phyloP scores from a whole-genome alignment of 176 grass and related monocot genomes.

The Metroxylon sagu region DNA sequence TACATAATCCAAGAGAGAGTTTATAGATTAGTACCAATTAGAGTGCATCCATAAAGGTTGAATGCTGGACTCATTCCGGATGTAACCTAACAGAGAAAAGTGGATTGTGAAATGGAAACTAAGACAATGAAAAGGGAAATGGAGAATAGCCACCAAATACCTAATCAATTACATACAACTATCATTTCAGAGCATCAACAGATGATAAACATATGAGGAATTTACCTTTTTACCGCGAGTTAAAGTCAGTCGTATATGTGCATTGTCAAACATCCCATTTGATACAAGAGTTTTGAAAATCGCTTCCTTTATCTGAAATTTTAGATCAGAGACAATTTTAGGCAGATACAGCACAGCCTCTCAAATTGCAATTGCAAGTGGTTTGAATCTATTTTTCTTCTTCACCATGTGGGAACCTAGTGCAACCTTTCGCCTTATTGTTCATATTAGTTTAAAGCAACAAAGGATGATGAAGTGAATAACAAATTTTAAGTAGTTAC shows the following conservation, averaged over 20 bases:
- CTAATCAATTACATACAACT: too few species aligned
- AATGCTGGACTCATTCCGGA: conserved; percentile 96
- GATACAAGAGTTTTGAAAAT: conserved; percentile 83
- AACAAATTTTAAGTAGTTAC: conserved; percentile 31
- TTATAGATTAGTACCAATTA: conserved; percentile 65
- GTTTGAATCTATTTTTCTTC: too few species aligned
- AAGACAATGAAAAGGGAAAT: not conserved
- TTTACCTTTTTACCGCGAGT: conserved; percentile 92
- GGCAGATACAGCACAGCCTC: too few species aligned
- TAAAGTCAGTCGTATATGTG: conserved; percentile 90
- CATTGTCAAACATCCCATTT: conserved; percentile 96
- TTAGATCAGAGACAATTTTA: conserved; percentile 2
- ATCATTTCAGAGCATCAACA: too few species aligned
- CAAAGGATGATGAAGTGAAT: not conserved
- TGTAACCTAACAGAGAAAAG: conserved; percentile 64
- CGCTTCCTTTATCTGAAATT: conserved; percentile 76
- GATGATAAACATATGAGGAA: not conserved
- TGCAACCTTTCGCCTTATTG: too few species aligned
- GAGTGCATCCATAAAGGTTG: conserved; percentile 88
- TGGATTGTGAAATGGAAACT: conserved; percentile 16
- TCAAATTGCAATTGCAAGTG: too few species aligned
- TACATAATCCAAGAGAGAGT: conserved; percentile 1
- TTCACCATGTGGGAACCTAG: too few species aligned
- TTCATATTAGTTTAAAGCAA: not conserved
- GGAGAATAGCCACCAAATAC: too few species aligned